Evolutionary conservation across 352 stramenopile genomes (phyloP).

Genomic region (Peronospora tabacina): DNA sequence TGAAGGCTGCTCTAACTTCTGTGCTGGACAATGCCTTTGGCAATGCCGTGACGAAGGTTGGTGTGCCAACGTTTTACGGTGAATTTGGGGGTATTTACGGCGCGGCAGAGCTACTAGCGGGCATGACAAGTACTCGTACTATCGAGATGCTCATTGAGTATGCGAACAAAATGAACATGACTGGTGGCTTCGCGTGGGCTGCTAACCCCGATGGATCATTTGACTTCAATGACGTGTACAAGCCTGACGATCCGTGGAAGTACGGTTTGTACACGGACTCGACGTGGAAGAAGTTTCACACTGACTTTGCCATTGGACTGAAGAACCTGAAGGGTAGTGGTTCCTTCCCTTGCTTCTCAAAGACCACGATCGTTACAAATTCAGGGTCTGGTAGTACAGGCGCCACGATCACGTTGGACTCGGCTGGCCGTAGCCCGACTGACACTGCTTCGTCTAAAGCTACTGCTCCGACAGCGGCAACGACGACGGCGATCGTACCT

Average conservation of each 20-base stretch:
- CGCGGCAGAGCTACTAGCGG: slow-evolving; percentile 34
- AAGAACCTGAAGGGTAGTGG: slow-evolving; percentile 62
- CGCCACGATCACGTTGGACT: slow-evolving; percentile 24
- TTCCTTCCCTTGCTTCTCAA: slow-evolving; percentile 62
- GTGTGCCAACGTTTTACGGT: slow-evolving; percentile 62
- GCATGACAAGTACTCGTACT: slow-evolving; percentile 59
- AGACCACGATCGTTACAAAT: slow-evolving; percentile 26
- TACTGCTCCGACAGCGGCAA: slow-evolving; percentile 6
- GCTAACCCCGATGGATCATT: slow-evolving; percentile 73
- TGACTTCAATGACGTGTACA: slow-evolving; percentile 70
- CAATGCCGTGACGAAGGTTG: slow-evolving; percentile 35
- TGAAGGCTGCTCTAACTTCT: slow-evolving; percentile 46
- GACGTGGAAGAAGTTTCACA: slow-evolving; percentile 60
- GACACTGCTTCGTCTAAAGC: slow-evolving; percentile 7
- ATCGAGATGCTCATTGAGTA: slow-evolving; percentile 74
- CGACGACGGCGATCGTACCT: slow-evolving; percentile 14
- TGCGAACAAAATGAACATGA: slow-evolving; percentile 55
- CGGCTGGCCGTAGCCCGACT: slow-evolving; percentile 16
- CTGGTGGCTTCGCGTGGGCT: slow-evolving; percentile 69
- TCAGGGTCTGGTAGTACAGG: slow-evolving; percentile 25
- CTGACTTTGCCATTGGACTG: slow-evolving; percentile 57
- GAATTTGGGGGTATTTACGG: slow-evolving; percentile 83
- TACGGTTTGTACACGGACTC: slow-evolving; percentile 69
- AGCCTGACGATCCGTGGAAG: slow-evolving; percentile 46
- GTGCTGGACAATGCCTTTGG: slow-evolving; percentile 69